Evolutionary conservation across 2,329 filamentous ascomycete species (phyloP).

Genomic region (Mycosphaerelloides madeirae): DNA sequence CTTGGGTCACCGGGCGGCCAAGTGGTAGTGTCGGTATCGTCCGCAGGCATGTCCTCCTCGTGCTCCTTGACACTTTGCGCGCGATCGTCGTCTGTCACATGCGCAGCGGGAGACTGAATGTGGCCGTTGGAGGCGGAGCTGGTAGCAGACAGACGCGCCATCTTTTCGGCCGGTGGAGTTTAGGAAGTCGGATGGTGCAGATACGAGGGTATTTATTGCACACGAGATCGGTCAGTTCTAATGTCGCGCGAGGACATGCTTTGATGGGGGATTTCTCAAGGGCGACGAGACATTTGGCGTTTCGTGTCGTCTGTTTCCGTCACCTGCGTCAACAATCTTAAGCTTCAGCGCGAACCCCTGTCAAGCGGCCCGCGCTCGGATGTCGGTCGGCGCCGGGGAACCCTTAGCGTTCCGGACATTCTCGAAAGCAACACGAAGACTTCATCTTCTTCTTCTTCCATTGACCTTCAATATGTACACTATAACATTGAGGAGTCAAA

Average conservation of each 20-base stretch:
- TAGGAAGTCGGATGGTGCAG: neutral
- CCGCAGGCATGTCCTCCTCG: too few relatives aligned
- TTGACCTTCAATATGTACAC: too few relatives aligned
- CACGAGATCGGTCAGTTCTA: neutral
- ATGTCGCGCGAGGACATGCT: slow-evolving; percentile 1
- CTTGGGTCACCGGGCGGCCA: neutral
- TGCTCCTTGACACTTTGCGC: too few relatives aligned
- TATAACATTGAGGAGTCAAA: too few relatives aligned
- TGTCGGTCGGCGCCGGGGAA: too few relatives aligned
- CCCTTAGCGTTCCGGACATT: too few relatives aligned
- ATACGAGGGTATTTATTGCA: neutral
- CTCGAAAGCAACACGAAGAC: too few relatives aligned
- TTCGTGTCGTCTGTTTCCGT: slow-evolving; percentile 2
- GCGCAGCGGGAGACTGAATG: too few relatives aligned
- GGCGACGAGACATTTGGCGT: neutral
- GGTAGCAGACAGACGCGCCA: slow-evolving; percentile 25
- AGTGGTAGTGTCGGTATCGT: too few relatives aligned
- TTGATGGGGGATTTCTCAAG: neutral
- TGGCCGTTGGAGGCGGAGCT: slow-evolving; percentile 12
- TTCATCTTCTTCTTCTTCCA: too few relatives aligned
- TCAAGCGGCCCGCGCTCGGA: neutral
- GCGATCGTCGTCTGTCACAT: too few relatives aligned
- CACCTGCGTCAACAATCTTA: slow-evolving; percentile 1
- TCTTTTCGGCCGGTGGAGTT: slow-evolving; percentile 4
- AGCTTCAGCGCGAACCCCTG: neutral